A percentile compares a stretch with the other conserved stretches of the same genome.
Conservation (phyloP, 495 filamentous ascomycete species). For the Penicillium angulare region DNA sequence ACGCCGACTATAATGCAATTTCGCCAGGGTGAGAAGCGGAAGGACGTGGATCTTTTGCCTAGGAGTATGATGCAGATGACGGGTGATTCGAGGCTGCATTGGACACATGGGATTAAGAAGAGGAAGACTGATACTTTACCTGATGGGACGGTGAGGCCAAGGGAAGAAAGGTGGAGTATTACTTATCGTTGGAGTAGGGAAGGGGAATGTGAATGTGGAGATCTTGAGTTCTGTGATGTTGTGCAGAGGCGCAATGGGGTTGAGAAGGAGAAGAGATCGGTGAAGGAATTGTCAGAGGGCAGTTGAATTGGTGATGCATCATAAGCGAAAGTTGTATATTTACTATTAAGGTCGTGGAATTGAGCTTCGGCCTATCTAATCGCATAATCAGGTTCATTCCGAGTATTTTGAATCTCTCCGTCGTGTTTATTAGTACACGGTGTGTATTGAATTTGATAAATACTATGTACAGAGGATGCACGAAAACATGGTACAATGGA, state of each 20-base stretch:
- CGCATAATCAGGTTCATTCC: no score
- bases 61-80: slow-evolving; percentile 41
- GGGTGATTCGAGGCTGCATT: slow-evolving; percentile 37
- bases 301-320: no score
- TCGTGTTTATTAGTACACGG: no score
- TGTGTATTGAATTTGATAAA: no score
- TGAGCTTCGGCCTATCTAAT: no score
- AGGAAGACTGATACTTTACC: slow-evolving; percentile 36
- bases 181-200: slow-evolving; percentile 41
- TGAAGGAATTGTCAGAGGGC: slow-evolving; percentile 18
- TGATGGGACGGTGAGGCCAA: slow-evolving; percentile 29
- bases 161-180: slow-evolving; percentile 38
- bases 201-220: slow-evolving; percentile 39
- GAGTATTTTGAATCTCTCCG: no score
- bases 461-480: no score
- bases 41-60: slow-evolving; percentile 34
- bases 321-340: no score
- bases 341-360: no score
- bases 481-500: no score
- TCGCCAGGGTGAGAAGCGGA: slow-evolving; percentile 25
- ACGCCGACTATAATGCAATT: slow-evolving; percentile 39
- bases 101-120: slow-evolving; percentile 45
- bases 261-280: slow-evolving; percentile 39
- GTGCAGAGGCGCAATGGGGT: slow-evolving; percentile 34
- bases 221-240: slow-evolving; percentile 36